Conservation (phyloP, 177 flowering plant species). For the Vitis hybrid region DNA sequence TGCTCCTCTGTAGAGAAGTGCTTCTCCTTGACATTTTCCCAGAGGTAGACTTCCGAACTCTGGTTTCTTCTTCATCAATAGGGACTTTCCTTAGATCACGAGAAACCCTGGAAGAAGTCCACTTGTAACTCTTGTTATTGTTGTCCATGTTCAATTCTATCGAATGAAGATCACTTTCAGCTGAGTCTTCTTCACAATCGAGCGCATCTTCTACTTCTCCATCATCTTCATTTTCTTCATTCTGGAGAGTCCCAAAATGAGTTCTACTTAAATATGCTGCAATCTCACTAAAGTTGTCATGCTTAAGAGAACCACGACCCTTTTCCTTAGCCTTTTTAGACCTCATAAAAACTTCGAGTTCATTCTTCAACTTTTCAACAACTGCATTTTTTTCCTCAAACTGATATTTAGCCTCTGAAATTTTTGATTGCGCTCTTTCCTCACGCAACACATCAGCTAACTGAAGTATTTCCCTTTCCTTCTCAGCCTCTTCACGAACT, state of each 20-base stretch:
- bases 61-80: constrained; percentile 36
- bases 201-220: constrained; percentile 52
- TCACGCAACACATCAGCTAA: constrained; percentile 64
- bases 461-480: constrained; percentile 79
- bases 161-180: constrained; percentile 80
- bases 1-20: constrained; percentile 53
- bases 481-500: constrained; percentile 63
- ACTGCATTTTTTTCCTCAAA: constrained; percentile 77
- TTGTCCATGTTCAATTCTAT: constrained; percentile 72
- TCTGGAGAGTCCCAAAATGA: constrained; percentile 23
- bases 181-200: constrained; percentile 50
- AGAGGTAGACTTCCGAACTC: constrained; percentile 53
- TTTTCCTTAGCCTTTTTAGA: constrained; percentile 42
- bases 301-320: constrained; percentile 22
- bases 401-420: constrained; percentile 68
- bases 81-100: constrained; percentile 31
- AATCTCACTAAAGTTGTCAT: constrained; percentile 32
- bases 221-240: constrained; percentile 37
- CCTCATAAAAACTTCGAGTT: constrained; percentile 63
- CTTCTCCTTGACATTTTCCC: constrained; percentile 42
- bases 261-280: constrained; percentile 31
- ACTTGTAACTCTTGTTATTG: constrained; percentile 45
- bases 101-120: constrained; percentile 35
- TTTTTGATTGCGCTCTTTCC: constrained; percentile 70
- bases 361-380: constrained; percentile 59